Conservation (phyloP, 163 green algal species). For the Prototheca wickerhamii region DNA sequence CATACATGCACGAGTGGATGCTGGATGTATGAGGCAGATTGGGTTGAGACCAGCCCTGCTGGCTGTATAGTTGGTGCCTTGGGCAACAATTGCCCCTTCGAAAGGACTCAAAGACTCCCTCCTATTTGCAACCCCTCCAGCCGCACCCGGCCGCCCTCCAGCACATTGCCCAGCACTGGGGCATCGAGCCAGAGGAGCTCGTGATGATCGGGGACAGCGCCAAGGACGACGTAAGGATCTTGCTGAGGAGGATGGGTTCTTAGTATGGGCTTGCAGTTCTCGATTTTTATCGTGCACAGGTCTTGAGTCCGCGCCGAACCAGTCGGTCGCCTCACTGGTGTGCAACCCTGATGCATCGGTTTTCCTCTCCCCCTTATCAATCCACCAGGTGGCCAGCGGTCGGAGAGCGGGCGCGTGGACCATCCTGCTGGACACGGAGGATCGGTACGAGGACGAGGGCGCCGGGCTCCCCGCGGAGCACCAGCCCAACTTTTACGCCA, state of each 20-base stretch:
- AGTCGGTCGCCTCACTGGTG: too few relatives aligned
- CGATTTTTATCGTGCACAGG: background rate
- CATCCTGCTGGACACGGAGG: slow-evolving; percentile 31
- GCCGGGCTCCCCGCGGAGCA: slow-evolving; percentile 7
- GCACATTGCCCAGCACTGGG: slow-evolving; percentile 33
- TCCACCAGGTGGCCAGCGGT: slow-evolving; percentile 29
- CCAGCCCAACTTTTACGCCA: slow-evolving; percentile 18
- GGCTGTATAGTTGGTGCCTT: too few relatives aligned
- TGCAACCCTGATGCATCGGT: background rate
- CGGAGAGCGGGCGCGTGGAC: slow-evolving; percentile 29
- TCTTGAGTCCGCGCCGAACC: too few relatives aligned
- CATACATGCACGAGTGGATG: too few relatives aligned
- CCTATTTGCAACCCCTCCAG: background rate
- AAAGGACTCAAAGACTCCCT: background rate
- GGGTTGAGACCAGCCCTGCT: too few relatives aligned
- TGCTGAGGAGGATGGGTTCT: background rate
- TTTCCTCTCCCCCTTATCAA: background rate
- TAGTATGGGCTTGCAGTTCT: background rate
- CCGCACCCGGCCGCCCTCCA: slow-evolving; percentile 8
- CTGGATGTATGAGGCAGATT: too few relatives aligned
- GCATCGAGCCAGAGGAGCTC: slow-evolving; percentile 14
- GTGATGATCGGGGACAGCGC: slow-evolving; percentile 37
- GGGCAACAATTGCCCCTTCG: too few relatives aligned
- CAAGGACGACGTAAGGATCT: slow-evolving; percentile 28
- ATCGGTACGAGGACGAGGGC: slow-evolving; percentile 1